phyloP scores from a whole-genome alignment of 2,329 filamentous ascomycete species.

The Diaporthe eres region DNA sequence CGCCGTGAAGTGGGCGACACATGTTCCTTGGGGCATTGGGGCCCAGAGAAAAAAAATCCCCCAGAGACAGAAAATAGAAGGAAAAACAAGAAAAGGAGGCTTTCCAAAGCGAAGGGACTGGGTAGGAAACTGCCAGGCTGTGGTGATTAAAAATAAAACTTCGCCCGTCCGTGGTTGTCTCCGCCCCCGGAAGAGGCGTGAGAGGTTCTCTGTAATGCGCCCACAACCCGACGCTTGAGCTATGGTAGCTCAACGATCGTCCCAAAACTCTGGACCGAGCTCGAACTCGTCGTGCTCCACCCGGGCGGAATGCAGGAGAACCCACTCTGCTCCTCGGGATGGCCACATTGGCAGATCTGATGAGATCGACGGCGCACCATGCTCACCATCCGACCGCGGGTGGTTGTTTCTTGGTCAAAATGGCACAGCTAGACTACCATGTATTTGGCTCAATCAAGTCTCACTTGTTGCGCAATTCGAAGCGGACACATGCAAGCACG shows the following conservation, averaged over 20 bases:
- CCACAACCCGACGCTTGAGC: conserved; percentile 36
- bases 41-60: too few relatives aligned
- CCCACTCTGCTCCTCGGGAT: not conserved
- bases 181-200: not conserved
- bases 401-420: not conserved
- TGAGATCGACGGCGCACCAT: conserved; percentile 3
- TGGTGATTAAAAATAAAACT: conserved; percentile 2
- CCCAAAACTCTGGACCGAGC: not conserved
- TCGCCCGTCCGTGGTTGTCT: not conserved
- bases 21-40: not conserved
- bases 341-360: not conserved
- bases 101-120: not conserved
- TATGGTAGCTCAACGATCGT: not conserved
- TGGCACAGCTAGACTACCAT: too few relatives aligned
- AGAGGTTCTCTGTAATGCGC: conserved; percentile 32
- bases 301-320: not conserved
- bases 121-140: not conserved
- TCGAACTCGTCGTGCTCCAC: conserved; percentile 14
- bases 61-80: too few relatives aligned
- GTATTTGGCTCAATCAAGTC: not conserved
- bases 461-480: not conserved
- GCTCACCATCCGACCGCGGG: not conserved
- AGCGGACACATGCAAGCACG: not conserved
- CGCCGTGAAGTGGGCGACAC: conserved; percentile 9
- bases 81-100: not conserved